A percentile compares a stretch with the other conserved stretches of the same genome.
Evolutionary conservation across 2,329 filamentous ascomycete genomes (phyloP).

Genomic region (Cryphonectria nitschkei): DNA sequence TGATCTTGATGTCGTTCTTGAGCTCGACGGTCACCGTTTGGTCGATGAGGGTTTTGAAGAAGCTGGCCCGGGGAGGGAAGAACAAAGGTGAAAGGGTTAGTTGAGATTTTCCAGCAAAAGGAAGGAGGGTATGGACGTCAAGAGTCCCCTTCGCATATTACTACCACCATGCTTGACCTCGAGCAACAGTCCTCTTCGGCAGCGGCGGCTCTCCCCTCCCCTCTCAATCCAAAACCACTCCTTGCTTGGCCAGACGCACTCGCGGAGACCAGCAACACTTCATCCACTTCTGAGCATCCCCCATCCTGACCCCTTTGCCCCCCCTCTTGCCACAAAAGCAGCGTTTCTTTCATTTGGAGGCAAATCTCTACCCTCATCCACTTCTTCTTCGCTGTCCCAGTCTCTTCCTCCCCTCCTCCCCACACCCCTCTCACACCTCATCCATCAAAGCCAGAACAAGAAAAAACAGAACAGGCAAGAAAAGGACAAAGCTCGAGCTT

Average conservation of each 20-base stretch:
- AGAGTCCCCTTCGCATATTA: not conserved
- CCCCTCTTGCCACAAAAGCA: not conserved
- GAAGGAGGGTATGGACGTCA: not conserved
- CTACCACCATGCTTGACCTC: not conserved
- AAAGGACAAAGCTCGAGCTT: too few species aligned
- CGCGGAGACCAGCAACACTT: not conserved
- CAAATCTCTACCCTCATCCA: too few species aligned
- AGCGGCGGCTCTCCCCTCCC: not conserved
- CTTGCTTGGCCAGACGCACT: not conserved
- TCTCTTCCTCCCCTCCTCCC: too few species aligned
- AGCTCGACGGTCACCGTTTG: constrained; percentile 97
- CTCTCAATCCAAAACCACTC: not conserved
- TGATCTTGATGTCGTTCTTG: constrained; percentile 98
- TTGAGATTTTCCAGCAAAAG: not conserved
- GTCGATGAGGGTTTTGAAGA: constrained; percentile 99
- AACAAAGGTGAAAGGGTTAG: not conserved
- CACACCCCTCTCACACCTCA: too few species aligned
- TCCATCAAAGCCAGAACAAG: too few species aligned
- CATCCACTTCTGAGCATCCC: not conserved
- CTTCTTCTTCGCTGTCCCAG: not conserved
- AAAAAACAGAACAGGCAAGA: too few species aligned
- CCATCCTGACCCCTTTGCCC: not conserved
- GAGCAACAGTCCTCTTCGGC: not conserved
- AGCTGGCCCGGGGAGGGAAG: constrained; percentile 56
- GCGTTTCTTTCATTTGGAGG: not conserved